phyloP scores from a whole-genome alignment of 176 grass and related monocot species.

The Raddia distichophylla region DNA sequence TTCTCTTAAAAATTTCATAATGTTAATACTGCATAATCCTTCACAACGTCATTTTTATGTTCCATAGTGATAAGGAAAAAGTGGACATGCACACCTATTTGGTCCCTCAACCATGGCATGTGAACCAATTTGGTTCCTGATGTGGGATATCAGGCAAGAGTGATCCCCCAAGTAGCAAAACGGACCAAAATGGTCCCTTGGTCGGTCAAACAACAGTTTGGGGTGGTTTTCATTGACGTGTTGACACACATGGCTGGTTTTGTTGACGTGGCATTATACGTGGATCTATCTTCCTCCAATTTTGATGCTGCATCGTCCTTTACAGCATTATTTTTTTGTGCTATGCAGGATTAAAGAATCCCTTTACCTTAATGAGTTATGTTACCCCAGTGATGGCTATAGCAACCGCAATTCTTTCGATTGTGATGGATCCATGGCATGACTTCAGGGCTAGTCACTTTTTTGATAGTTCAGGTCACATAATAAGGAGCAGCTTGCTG shows the following conservation, averaged over 20 bases:
- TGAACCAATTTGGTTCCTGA: too few relatives aligned
- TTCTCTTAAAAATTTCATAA: constrained; percentile 24
- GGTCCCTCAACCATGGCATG: too few relatives aligned
- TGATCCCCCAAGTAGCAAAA: too few relatives aligned
- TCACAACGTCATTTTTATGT: constrained; percentile 16
- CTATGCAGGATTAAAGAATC: constrained; percentile 77
- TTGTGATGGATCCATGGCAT: constrained; percentile 84
- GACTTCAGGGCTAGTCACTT: constrained; percentile 72
- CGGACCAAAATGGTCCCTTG: too few relatives aligned
- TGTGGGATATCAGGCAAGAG: too few relatives aligned
- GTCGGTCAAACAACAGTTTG: too few relatives aligned
- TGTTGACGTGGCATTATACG: too few relatives aligned
- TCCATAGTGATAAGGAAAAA: neutral
- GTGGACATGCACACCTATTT: too few relatives aligned
- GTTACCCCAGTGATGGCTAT: constrained; percentile 94
- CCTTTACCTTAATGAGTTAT: constrained; percentile 92
- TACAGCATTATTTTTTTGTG: constrained; percentile 9
- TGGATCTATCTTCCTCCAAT: too few relatives aligned
- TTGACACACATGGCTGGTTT: too few relatives aligned
- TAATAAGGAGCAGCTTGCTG: constrained; percentile 76
- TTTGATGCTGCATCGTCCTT: neutral
- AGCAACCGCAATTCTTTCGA: constrained; percentile 81
- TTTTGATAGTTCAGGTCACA: constrained; percentile 79
- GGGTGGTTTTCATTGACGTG: too few relatives aligned
- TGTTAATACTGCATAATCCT: neutral